phyloP scores from a whole-genome alignment of 192 early-diverging fungal genomes.

The Coemansia sp. region DNA sequence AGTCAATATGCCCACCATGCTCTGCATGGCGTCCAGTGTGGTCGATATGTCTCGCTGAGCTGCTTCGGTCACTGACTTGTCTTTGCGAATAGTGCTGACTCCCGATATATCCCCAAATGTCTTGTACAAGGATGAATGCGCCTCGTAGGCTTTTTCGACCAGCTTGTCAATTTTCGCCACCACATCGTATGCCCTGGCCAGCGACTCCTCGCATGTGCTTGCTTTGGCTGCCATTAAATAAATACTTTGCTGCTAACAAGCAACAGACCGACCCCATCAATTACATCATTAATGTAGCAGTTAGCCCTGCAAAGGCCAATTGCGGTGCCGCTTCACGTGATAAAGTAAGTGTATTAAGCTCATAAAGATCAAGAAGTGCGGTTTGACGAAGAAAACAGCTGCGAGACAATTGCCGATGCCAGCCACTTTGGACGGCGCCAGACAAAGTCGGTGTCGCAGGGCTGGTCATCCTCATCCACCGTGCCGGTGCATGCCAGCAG shows the following conservation, averaged over 20 bases:
- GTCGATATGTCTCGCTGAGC: conserved; percentile 40
- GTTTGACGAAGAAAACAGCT: conserved; percentile 18
- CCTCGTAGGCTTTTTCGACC: conserved; percentile 50
- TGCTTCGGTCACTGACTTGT: conserved; percentile 45
- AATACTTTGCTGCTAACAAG: too few relatives aligned
- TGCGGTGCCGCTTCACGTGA: neutral
- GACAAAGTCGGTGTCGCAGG: conserved; percentile 45
- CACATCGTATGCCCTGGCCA: conserved; percentile 26
- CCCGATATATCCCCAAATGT: conserved; percentile 49
- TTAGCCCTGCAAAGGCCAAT: too few relatives aligned
- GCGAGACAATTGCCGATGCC: conserved; percentile 33
- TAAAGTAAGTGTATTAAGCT: neutral
- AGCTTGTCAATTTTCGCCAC: conserved; percentile 26
- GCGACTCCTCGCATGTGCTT: conserved; percentile 23
- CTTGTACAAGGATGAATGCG: conserved; percentile 45
- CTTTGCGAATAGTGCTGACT: conserved; percentile 47
- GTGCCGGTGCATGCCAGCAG: conserved; percentile 34
- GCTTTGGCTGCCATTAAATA: neutral
- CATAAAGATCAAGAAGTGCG: neutral
- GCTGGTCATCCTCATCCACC: conserved; percentile 26
- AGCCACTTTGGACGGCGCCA: conserved; percentile 50
- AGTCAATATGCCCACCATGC: conserved; percentile 37
- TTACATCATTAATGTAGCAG: too few relatives aligned
- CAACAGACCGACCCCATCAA: too few relatives aligned
- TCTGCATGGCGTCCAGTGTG: conserved; percentile 39